Evolutionary conservation across 2,329 filamentous ascomycete genomes (phyloP), one percentile per base, ranked within the genome.

Genomic region (Parastagonospora nodorum): DNA sequence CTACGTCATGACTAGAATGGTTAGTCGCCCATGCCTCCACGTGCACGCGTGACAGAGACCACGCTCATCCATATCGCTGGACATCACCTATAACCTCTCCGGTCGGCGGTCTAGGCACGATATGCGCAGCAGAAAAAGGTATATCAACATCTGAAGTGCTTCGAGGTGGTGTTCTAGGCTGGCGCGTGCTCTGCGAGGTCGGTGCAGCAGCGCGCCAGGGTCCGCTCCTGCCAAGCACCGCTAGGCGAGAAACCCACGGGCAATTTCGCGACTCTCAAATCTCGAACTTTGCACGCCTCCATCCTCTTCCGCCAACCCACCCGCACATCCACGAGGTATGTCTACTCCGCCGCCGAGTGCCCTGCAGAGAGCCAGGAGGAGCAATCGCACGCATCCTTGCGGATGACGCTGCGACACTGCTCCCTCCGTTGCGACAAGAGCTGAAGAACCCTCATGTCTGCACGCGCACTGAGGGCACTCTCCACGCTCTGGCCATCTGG

Each of bases 371-470:
- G 78, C 78, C 77, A 58, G 71, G 74, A 66, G 66, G 71, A 72
- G 76, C 76, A 77, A 75, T 79, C 77, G 72, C 55, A 47, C 44
- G 31, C 45, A 19, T 57, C 55, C 58, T 58, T 61, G 53, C 58
- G 54, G 60, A 63, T 64, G 59, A 60, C 51, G 52, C 37, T 7
- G 67, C 73, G 77, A 80, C 72, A 80, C 78, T 66, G 74, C 76
- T 75, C 73, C 5, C 68, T 71, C 73, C 76, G 74, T 64, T 68
- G 67, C 72, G 69, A 74, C 71, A 83, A 77, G 82, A 85, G 84
- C 83, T 85, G 82, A 86, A 86, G 84, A 88, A 85, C 84, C 84
- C 83, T 84, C 69, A 64, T 66, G 68, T 35, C 78, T 71, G 77
- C 66, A 66, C 71, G 74, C 15, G 19, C 19, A 24, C 73, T 71